phyloP scores from a whole-genome alignment of 768 basidiomycete species.

The Pulveroboletus sp. region DNA sequence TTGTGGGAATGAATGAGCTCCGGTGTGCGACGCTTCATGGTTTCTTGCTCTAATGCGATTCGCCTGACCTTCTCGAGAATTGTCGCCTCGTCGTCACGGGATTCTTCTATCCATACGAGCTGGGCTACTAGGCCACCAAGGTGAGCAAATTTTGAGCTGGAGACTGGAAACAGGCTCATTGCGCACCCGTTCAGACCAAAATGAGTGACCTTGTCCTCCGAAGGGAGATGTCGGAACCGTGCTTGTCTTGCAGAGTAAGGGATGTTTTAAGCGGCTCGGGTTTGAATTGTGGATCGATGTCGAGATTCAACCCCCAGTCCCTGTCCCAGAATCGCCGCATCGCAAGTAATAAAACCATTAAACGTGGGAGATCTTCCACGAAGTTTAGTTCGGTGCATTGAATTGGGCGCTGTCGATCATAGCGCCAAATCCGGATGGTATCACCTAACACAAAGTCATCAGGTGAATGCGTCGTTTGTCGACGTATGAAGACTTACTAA shows the following conservation, averaged over 20 bases:
- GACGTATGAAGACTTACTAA: background rate
- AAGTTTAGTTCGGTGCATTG: constrained; percentile 10
- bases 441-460: background rate
- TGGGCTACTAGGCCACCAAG: background rate
- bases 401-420: constrained; percentile 2
- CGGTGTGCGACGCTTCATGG: background rate
- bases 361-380: constrained; percentile 11
- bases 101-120: background rate
- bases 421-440: background rate
- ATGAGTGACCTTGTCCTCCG: background rate
- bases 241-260: background rate
- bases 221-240: background rate
- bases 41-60: background rate
- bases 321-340: constrained; percentile 4
- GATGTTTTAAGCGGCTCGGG: no score
- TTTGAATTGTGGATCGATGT: background rate
- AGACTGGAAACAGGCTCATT: constrained; percentile 6
- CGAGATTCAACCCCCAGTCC: constrained; percentile 8
- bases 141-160: background rate
- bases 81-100: constrained; percentile 2
- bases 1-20: background rate
- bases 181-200: constrained; percentile 5
- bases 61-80: constrained; percentile 5
- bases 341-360: constrained; percentile 4
- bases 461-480: background rate